These are phyloP conservation scores for Strigomonas culicis DNA, from an alignment of 208 protist genomes.

Conservation along the genomic window DNA sequence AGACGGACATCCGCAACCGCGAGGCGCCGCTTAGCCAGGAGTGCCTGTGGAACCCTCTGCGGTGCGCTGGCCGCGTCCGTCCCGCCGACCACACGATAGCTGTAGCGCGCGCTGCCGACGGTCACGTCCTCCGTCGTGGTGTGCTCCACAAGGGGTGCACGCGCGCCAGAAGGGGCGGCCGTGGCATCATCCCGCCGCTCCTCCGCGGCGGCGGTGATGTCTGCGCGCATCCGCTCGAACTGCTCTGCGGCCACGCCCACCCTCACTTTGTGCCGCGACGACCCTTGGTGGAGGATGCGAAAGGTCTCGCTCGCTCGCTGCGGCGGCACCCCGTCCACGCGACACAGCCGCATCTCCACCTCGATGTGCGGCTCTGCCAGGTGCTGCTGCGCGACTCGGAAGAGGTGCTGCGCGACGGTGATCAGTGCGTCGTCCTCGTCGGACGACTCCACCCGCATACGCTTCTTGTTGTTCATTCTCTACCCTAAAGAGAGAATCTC, in stretches of 20 bases:
- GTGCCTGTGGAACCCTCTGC: constrained; percentile 12
- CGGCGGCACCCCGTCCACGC: constrained; percentile 16
- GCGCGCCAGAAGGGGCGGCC: too few relatives aligned
- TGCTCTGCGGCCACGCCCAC: constrained; percentile 27
- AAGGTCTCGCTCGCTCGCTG: not conserved
- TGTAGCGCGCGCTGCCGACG: constrained; percentile 33
- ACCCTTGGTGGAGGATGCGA: not conserved
- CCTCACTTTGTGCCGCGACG: not conserved
- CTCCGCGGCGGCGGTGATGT: not conserved
- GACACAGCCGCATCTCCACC: constrained; percentile 67
- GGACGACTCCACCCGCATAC: not conserved
- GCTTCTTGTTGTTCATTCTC: not conserved
- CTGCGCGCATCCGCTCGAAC: constrained; percentile 22
- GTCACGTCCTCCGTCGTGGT: constrained; percentile 54
- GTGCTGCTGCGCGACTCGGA: constrained; percentile 23
- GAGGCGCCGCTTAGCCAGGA: constrained; percentile 51
- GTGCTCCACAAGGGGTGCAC: too few relatives aligned
- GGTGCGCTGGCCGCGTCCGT: constrained; percentile 13
- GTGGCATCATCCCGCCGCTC: not conserved
- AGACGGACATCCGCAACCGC: constrained; percentile 60
- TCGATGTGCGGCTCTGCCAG: constrained; percentile 34
- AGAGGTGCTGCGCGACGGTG: constrained; percentile 19
- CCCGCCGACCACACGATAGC: constrained; percentile 34
- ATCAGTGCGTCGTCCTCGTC: not conserved
- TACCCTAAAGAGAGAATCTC: too few relatives aligned